phyloP scores from a whole-genome alignment of 495 filamentous ascomycete species.

The Daldinia childiae region DNA sequence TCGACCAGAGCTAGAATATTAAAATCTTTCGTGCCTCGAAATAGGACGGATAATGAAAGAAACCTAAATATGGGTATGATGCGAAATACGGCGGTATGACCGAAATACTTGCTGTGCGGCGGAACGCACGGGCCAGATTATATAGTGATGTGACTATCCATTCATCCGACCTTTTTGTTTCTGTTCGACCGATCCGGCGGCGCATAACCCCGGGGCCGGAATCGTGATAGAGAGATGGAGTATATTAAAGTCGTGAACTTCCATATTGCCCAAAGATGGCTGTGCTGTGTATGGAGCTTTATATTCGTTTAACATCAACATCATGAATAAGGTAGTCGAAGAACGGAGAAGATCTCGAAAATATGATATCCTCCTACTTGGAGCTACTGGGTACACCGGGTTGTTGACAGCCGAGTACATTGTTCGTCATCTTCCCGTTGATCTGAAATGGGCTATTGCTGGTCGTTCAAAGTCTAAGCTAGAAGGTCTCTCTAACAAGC shows the following conservation, averaged over 20 bases:
- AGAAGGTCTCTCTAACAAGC: conserved; percentile 65
- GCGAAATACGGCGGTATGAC: too few relatives aligned
- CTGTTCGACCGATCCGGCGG: not conserved
- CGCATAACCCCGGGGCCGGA: not conserved
- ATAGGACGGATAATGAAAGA: too few relatives aligned
- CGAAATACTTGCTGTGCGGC: too few relatives aligned
- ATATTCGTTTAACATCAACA: not conserved
- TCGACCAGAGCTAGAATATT: not conserved
- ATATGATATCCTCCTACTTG: conserved; percentile 46
- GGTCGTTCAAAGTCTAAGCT: conserved; percentile 77
- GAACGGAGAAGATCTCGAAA: conserved; percentile 17
- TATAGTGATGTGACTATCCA: not conserved
- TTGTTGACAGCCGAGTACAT: conserved; percentile 75
- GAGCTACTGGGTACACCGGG: conserved; percentile 83
- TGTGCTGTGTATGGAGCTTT: not conserved
- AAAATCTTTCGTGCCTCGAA: not conserved
- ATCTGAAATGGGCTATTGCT: conserved; percentile 82
- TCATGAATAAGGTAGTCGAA: conserved; percentile 6
- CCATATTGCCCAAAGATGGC: not conserved
- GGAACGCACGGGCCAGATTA: not conserved
- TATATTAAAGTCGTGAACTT: not conserved
- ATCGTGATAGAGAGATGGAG: not conserved
- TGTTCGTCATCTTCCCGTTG: conserved; percentile 68
- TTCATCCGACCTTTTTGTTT: not conserved
- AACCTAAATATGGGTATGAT: too few relatives aligned